Evolutionary conservation across 129 eudicot genomes (phyloP).

Genomic region (Glebionis coronaria): DNA sequence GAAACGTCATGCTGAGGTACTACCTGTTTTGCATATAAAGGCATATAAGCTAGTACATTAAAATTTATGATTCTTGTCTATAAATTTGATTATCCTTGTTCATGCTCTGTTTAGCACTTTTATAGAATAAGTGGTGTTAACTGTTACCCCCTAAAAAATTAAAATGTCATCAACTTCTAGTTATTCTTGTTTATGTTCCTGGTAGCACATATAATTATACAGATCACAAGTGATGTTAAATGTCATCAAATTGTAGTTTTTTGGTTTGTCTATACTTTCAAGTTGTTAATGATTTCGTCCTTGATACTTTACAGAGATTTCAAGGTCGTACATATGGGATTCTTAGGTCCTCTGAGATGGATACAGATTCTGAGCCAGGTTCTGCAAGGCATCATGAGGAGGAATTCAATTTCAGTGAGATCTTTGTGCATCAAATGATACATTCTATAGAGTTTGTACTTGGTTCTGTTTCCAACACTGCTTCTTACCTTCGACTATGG

Average conservation of each 20-base stretch:
- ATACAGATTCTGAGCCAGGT: conserved; percentile 71
- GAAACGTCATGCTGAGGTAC: conserved; percentile 85
- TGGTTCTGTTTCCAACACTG: conserved; percentile 98
- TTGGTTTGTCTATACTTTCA: conserved; percentile 9
- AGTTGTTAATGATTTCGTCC: conserved; percentile 16
- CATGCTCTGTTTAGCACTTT: no score
- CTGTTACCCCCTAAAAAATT: no score
- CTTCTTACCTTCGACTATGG: conserved; percentile 98
- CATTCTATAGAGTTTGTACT: conserved; percentile 97
- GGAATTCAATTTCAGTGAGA: conserved; percentile 95
- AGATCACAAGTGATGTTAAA: neutral
- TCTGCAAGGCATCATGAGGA: conserved; percentile 73
- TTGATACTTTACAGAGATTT: conserved; percentile 59
- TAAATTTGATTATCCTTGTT: no score
- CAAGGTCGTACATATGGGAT: conserved; percentile 95
- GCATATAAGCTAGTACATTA: no score
- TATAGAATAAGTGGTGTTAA: no score
- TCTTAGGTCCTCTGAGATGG: conserved; percentile 72
- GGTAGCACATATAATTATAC: no score
- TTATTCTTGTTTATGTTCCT: neutral
- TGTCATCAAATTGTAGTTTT: neutral
- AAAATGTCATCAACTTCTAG: no score
- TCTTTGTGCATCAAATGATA: conserved; percentile 98
- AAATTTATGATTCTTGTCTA: neutral
- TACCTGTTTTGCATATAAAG: neutral